phyloP scores from a whole-genome alignment of 2,329 filamentous ascomycete genomes.

The Bretziella fagacearum region DNA sequence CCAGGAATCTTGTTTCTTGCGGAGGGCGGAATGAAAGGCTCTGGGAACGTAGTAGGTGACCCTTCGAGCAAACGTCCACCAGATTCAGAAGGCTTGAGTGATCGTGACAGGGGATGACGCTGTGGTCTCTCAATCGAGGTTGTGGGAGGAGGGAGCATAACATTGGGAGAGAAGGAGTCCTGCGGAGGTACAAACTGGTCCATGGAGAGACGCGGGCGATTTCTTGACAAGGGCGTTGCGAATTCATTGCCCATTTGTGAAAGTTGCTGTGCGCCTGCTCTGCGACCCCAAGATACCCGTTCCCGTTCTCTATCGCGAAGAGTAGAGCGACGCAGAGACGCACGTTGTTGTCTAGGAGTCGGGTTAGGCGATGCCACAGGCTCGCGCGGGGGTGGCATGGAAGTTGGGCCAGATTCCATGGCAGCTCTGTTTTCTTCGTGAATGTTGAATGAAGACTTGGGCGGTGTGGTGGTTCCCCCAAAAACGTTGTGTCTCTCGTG shows the following conservation, averaged over 20 bases:
- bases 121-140: constrained; percentile 27
- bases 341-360: constrained; percentile 50
- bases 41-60: constrained; percentile 22
- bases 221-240: constrained; percentile 37
- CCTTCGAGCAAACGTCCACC: constrained; percentile 62
- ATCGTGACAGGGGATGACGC: constrained; percentile 71
- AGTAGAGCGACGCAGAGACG: constrained; percentile 71
- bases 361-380: constrained; percentile 26
- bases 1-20: constrained; percentile 24
- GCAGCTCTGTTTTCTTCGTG: constrained; percentile 22
- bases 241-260: constrained; percentile 35
- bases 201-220: constrained; percentile 56
- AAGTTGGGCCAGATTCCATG: constrained; percentile 21
- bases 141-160: constrained; percentile 24
- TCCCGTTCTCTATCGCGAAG: constrained; percentile 36
- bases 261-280: constrained; percentile 33
- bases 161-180: constrained; percentile 35
- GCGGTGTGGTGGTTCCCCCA: constrained; percentile 21
- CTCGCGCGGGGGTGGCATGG: constrained; percentile 24
- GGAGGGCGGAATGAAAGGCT: constrained; percentile 9
- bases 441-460: constrained; percentile 17
- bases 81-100: constrained; percentile 74
- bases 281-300: constrained; percentile 44
- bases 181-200: constrained; percentile 58
- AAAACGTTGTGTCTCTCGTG: constrained; percentile 54